Percentiles rank a stretch among this genome's conserved stretches.
phyloP scores from a whole-genome alignment of 2,329 filamentous ascomycete genomes.

The Tricladium varicosporioides region DNA sequence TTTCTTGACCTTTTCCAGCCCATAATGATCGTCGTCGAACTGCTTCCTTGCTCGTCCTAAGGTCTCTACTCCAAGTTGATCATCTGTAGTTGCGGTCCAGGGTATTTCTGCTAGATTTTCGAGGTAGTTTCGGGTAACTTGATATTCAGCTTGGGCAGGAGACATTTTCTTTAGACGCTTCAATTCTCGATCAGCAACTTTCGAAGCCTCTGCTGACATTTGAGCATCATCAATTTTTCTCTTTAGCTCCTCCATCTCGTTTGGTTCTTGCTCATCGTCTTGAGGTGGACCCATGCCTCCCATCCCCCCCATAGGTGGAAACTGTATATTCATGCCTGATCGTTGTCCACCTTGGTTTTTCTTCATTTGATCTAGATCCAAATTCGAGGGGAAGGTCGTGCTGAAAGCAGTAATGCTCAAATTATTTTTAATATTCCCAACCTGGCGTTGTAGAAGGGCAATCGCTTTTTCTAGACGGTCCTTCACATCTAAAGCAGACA shows the following conservation, averaged over 20 bases:
- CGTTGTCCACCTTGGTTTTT: constrained; percentile 34
- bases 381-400: constrained; percentile 58
- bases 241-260: constrained; percentile 88
- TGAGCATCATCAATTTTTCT: constrained; percentile 81
- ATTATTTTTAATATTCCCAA: constrained; percentile 80
- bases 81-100: constrained; percentile 81
- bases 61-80: constrained; percentile 80
- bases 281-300: constrained; percentile 33
- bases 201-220: constrained; percentile 79
- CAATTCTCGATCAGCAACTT: constrained; percentile 87
- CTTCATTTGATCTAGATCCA: constrained; percentile 54
- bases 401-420: constrained; percentile 80
- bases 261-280: constrained; percentile 73
- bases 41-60: constrained; percentile 79
- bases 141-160: constrained; percentile 92
- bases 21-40: constrained; percentile 94
- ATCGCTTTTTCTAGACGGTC: constrained; percentile 78
- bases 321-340: constrained; percentile 8
- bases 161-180: constrained; percentile 92
- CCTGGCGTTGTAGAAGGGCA: constrained; percentile 78
- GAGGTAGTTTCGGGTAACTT: constrained; percentile 88
- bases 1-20: constrained; percentile 96
- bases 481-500: constrained; percentile 77
- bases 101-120: constrained; percentile 94
- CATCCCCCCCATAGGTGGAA: constrained; percentile 24